Evolutionary conservation across 2,329 filamentous ascomycete genomes (phyloP).

Genomic region (Colletotrichum salicis): DNA sequence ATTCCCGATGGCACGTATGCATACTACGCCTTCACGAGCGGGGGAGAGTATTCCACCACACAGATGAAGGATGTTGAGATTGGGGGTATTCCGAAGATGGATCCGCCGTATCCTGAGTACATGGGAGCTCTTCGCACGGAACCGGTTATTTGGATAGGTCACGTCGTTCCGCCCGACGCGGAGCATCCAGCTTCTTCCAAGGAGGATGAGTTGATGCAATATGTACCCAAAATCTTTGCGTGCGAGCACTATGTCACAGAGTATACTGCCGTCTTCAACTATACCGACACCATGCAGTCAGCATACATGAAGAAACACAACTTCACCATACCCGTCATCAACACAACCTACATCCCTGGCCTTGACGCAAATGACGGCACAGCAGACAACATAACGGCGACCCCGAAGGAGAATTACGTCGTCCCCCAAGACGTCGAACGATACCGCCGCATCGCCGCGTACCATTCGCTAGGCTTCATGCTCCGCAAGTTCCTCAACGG

Average conservation of each 20-base stretch:
- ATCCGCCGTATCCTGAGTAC: conserved; percentile 40
- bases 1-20: conserved; percentile 44
- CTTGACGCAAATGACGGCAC: conserved; percentile 45
- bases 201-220: conserved; percentile 40
- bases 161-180: conserved; percentile 38
- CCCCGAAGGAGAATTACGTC: conserved; percentile 43
- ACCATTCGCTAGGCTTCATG: conserved; percentile 45
- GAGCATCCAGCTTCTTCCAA: conserved; percentile 35
- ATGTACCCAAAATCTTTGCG: conserved; percentile 46
- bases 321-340: conserved; percentile 42
- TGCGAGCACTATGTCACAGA: conserved; percentile 49
- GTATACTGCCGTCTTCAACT: conserved; percentile 45
- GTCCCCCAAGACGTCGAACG: conserved; percentile 38
- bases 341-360: conserved; percentile 42
- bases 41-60: conserved; percentile 42
- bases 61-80: conserved; percentile 40
- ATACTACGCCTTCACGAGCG: conserved; percentile 44
- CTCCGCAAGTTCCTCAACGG: conserved; percentile 47
- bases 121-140: conserved; percentile 48
- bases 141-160: conserved; percentile 49
- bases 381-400: conserved; percentile 44
- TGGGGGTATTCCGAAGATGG: conserved; percentile 43
- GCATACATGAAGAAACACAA: conserved; percentile 39
- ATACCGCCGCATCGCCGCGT: conserved; percentile 45
- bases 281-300: conserved; percentile 41